A percentile compares a stretch with the other conserved stretches of the same genome.
These are phyloP conservation scores for Ilyonectria mors-panacis DNA, from an alignment of 2,329 filamentous ascomycete species.

Conservation along the genomic window DNA sequence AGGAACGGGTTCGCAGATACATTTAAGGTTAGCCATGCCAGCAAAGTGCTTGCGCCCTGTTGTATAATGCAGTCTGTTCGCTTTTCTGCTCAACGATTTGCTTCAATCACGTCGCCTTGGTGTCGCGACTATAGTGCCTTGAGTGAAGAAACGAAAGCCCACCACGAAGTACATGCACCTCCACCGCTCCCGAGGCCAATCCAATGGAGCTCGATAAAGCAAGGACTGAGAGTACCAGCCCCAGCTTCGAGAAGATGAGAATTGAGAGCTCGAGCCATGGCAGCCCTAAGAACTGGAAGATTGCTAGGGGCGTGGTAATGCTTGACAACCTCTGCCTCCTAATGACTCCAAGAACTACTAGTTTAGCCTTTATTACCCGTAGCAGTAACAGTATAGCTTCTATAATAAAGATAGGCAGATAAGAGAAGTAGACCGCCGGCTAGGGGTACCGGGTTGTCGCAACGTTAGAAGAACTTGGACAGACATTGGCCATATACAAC, in stretches of 20 bases:
- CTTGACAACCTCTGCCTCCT: background rate
- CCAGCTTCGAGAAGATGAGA: slow-evolving; percentile 5
- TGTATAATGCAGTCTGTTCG: background rate
- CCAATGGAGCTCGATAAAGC: slow-evolving; percentile 6
- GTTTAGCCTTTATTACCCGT: background rate
- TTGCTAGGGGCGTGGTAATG: background rate
- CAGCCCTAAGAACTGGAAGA: background rate
- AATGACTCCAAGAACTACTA: background rate
- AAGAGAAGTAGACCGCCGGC: background rate
- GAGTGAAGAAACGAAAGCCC: background rate
- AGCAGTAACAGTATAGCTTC: background rate
- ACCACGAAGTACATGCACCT: slow-evolving; percentile 4
- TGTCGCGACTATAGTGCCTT: background rate
- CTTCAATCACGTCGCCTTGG: background rate
- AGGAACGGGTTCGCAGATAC: background rate
- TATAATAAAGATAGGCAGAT: background rate
- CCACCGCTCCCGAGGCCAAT: slow-evolving; percentile 2
- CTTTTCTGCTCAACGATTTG: slow-evolving; percentile 6
- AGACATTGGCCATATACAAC: background rate
- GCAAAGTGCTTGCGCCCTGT: background rate
- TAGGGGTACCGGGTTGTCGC: background rate
- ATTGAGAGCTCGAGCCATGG: background rate
- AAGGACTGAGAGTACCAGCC: slow-evolving; percentile 4
- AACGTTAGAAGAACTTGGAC: background rate
- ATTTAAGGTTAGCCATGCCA: background rate